These are phyloP conservation scores for Stipa capillata DNA, from an alignment of 176 grass and related monocot genomes.

Conservation along the genomic window DNA sequence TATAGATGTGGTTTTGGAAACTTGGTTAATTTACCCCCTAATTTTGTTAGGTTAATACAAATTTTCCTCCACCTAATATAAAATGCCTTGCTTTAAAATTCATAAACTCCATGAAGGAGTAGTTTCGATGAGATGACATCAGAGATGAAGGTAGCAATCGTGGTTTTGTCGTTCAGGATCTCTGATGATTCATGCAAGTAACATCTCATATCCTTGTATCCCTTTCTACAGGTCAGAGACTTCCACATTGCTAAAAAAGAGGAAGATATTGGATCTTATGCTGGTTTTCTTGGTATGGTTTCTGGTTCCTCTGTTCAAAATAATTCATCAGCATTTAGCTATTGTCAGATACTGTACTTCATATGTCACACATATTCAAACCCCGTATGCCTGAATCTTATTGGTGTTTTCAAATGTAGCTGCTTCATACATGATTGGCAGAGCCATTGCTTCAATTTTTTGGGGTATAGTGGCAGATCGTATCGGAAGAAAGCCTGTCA, in stretches of 20 bases:
- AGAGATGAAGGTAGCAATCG: background rate
- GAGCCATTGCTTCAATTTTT: constrained; percentile 27
- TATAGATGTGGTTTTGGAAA: background rate
- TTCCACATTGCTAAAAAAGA: constrained; percentile 44
- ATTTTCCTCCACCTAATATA: background rate
- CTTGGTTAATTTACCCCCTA: too few relatives aligned
- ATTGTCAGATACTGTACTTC: background rate
- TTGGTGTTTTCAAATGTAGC: constrained; percentile 22
- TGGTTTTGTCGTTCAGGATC: background rate
- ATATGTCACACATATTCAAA: background rate
- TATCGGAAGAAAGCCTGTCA: constrained; percentile 41
- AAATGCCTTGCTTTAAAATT: background rate
- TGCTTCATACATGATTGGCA: constrained; percentile 48
- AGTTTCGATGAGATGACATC: background rate
- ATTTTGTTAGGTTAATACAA: background rate
- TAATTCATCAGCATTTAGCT: background rate
- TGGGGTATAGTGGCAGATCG: constrained; percentile 35
- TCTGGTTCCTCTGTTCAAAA: background rate
- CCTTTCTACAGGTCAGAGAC: constrained; percentile 26
- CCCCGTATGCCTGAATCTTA: background rate
- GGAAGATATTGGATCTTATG: constrained; percentile 58
- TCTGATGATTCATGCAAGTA: background rate
- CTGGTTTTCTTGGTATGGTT: constrained; percentile 49
- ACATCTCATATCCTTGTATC: background rate
- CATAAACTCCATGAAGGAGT: background rate